Conservation (phyloP, 2,329 filamentous ascomycete species). For the Sporothrix brasiliensis region DNA sequence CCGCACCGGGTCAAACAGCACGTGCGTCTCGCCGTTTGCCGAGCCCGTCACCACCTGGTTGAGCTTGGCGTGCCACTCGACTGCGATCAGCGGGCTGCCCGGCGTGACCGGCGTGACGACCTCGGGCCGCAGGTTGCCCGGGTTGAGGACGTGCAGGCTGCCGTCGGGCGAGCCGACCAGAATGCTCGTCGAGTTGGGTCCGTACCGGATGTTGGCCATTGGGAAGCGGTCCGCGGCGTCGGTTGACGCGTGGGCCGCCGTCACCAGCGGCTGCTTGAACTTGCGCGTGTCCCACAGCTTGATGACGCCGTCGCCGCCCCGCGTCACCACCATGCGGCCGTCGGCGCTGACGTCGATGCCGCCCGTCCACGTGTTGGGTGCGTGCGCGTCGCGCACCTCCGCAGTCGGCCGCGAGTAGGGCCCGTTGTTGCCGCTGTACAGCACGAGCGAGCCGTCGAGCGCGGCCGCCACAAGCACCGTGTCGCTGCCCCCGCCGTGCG, state of each 20-base stretch:
- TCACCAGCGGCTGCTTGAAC: slow-evolving; percentile 86
- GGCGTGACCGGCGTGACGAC: slow-evolving; percentile 87
- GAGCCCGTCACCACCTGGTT: slow-evolving; percentile 97
- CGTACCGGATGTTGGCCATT: slow-evolving; percentile 86
- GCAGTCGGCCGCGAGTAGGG: slow-evolving; percentile 80
- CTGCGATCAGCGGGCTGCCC: slow-evolving; percentile 76
- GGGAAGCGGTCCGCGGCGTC: slow-evolving; percentile 81
- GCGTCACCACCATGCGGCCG: slow-evolving; percentile 84
- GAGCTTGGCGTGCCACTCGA: slow-evolving; percentile 89
- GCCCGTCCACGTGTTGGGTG: slow-evolving; percentile 82
- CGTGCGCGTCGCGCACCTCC: slow-evolving; percentile 83
- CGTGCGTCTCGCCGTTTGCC: slow-evolving; percentile 83
- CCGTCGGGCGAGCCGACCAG: slow-evolving; percentile 86
- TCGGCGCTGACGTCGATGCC: slow-evolving; percentile 89
- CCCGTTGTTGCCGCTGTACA: slow-evolving; percentile 89
- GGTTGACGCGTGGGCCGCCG: slow-evolving; percentile 76
- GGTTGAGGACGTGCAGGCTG: slow-evolving; percentile 88
- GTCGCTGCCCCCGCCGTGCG: slow-evolving; percentile 69
- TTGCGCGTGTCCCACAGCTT: slow-evolving; percentile 98
- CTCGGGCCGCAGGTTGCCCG: slow-evolving; percentile 83
- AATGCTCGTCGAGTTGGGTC: slow-evolving; percentile 79
- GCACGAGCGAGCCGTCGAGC: slow-evolving; percentile 83
- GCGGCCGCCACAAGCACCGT: slow-evolving; percentile 75
- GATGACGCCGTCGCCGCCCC: slow-evolving; percentile 88
- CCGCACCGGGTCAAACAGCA: slow-evolving; percentile 86